Evolutionary conservation across 2,329 filamentous ascomycete species (phyloP), one percentile per base, ranked within the genome.

Genomic region (Fonsecaea nubica): DNA sequence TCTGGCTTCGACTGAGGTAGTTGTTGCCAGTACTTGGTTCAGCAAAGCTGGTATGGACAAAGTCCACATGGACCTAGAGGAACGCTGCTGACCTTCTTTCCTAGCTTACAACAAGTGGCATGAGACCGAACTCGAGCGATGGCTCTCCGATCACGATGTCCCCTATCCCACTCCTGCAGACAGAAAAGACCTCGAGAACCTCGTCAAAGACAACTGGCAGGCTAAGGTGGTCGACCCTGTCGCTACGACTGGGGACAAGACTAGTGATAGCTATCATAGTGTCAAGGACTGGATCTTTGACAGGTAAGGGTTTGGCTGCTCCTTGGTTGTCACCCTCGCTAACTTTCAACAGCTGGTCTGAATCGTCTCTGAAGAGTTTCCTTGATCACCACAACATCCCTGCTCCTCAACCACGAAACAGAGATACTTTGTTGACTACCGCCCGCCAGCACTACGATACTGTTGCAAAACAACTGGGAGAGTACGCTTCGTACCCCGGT

Each of bases 61-160:
- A 61, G 38, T 48, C 55, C 21, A 33, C 15, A 45, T 18, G 45
- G 42, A 54, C 64, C 18, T 58, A n/a, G 13, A 45, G 15, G 57
- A 12, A 21, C 45, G 8, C 54, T 33, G 36, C 57, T 69, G 35
- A 66, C 72, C 40, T 70, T 64, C 72, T 78, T 53, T 59, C 25
- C 57, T 76, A 97, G 94, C 90, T 15, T 98, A 98, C 85, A 97
- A 98, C 82, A 97, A 95, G 79, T 99, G 95, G 95, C 94, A 98
- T 75, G 90, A 98, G 84, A 96, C 92, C 25, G 95, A 99, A 85
- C 88, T 99, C 35, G 94, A 99, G 83, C 88, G 93, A 75, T 99
- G 95, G 95, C 88, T 99, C 58, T 91, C 91, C 35, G 95, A 99
- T 77, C 87, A 98, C 81, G 88, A 93, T 77, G 85, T 99, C 65